Percentiles rank a stretch among this genome's conserved stretches.
phyloP scores from a whole-genome alignment of 345 rosid genomes.

The Eucalyptus marginata region DNA sequence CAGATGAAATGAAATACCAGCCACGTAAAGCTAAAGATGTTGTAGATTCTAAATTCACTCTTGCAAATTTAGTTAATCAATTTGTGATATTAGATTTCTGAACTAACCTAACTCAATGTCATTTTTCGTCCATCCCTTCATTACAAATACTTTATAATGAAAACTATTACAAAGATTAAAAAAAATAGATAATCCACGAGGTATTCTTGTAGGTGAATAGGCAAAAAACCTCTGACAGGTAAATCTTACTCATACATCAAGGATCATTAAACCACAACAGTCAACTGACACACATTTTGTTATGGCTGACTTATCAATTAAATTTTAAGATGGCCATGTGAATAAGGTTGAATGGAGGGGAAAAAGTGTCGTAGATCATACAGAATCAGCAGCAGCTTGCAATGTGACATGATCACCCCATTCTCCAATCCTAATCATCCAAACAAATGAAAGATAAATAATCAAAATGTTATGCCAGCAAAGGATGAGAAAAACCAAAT shows the following conservation, averaged over 20 bases:
- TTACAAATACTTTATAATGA: neutral
- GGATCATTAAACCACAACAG: neutral
- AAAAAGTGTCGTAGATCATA: neutral
- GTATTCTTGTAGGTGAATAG: neutral
- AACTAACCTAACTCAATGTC: neutral
- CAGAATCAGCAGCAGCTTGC: slow-evolving; percentile 70
- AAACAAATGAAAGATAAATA: neutral
- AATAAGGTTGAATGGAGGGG: neutral
- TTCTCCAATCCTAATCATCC: slow-evolving; percentile 32
- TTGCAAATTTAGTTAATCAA: neutral
- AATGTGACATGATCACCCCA: slow-evolving; percentile 71
- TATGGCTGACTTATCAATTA: neutral
- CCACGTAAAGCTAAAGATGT: neutral
- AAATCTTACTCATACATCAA: neutral
- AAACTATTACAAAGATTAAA: neutral
- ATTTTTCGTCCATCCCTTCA: neutral
- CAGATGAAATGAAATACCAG: neutral
- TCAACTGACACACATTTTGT: neutral
- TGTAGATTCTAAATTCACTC: neutral
- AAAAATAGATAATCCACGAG: neutral
- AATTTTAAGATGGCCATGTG: neutral
- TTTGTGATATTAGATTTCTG: neutral
- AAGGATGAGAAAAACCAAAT: neutral
- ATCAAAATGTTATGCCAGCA: neutral
- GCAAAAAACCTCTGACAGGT: neutral